Base-by-base conservation (phyloP, 371 early-diverging fungal species). In the Apophysomyces sp. region DNA sequence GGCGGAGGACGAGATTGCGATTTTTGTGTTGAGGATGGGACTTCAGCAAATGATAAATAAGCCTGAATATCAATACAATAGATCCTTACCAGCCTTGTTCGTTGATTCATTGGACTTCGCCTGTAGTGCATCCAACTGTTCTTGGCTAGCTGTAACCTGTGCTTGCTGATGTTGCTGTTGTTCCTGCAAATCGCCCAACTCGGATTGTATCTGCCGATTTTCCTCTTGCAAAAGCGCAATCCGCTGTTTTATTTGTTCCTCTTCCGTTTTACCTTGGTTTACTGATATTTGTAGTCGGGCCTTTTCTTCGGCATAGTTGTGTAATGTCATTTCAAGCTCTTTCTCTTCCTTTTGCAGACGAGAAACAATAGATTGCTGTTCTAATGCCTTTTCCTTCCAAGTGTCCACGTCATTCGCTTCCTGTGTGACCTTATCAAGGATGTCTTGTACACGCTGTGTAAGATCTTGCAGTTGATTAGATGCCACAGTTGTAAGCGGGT, bases 1-100 rank as follows among this genome's bases (percentile, higher is more conserved):
- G 65, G 60, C 9, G 66, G 60, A 27, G 60, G 66, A 29, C 55
- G 55, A 16, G 63, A 55, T 24, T 26, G 29, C 12, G 55, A 26
- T 15, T 53, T 52, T 59, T 64, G 65, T n/a, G 44, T n/a, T 26
- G 28, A 26, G 12, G 28, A 36, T 27, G 63, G 12, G 3, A n/a
- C 49, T 18, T 27, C 7, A 27, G 28, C 13, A 5, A 9, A 12
- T 16, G 15, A 5, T 31, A 24, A 26, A 26, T 7, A 6, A n/a
- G 9, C 34, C 4, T 29, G 28, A 18, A 44, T 27, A 6, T 24
- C 32, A 12, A 9, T 24, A 13, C 12, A 28, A 24, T 39, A 44
- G 9, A 40, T 41, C 29, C 18, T 13, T 53, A 26, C 40, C 58
- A 36, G 12, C 24, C 32, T 41, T 60, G 36, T 15, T 51, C 51